A percentile compares a stretch with the other conserved stretches of the same genome.
Conservation (phyloP, 306 rosid species). For the Myrica gale region DNA sequence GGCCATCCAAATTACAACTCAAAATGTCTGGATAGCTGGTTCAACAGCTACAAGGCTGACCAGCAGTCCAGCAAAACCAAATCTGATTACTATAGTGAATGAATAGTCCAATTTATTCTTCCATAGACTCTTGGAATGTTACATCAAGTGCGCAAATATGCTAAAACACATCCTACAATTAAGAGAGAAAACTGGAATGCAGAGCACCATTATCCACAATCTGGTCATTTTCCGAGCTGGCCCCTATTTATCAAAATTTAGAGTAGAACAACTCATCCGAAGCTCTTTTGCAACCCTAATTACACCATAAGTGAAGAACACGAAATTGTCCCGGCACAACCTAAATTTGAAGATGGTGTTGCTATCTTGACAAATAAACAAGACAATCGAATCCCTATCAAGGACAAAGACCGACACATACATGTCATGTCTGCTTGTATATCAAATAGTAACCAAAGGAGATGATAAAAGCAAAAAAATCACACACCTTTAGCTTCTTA, state of each 20-base stretch:
- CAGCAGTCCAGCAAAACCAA: neutral
- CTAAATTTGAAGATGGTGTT: neutral
- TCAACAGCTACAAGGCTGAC: neutral
- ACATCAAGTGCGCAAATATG: neutral
- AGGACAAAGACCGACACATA: no score
- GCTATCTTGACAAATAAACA: neutral
- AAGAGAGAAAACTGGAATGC: neutral
- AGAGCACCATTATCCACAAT: neutral
- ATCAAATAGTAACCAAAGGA: no score
- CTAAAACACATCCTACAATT: neutral
- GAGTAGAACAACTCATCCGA: neutral
- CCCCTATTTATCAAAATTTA: neutral
- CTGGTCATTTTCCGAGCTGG: neutral
- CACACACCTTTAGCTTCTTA: slow-evolving; percentile 80
- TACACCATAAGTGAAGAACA: neutral
- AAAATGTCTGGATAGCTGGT: neutral
- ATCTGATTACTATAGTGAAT: neutral
- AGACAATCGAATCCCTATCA: no score
- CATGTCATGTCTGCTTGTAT: no score
- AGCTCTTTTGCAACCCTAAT: neutral
- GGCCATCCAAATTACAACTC: neutral
- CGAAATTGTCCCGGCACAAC: neutral
- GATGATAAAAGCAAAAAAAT: neutral
- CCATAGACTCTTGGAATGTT: neutral
- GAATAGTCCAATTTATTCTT: neutral